A percentile compares a stretch with the other conserved stretches of the same genome.
phyloP scores from a whole-genome alignment of 2,329 filamentous ascomycete species.

The Graphiopsis chlorocephala region DNA sequence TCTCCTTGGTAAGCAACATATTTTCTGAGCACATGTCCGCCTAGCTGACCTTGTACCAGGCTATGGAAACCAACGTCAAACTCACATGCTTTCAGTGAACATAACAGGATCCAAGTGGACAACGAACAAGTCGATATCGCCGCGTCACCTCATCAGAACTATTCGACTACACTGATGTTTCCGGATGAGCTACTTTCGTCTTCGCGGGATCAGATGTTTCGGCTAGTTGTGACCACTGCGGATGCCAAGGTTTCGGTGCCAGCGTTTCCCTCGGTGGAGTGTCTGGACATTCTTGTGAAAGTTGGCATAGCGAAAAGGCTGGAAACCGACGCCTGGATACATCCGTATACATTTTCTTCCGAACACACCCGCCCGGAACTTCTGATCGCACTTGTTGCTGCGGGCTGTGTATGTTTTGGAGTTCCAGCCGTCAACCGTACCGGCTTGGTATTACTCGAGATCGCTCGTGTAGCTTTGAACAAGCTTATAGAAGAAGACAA shows the following conservation, averaged over 20 bases:
- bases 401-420: slow-evolving; percentile 35
- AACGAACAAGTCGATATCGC: slow-evolving; percentile 29
- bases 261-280: slow-evolving; percentile 32
- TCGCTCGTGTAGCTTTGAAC: slow-evolving; percentile 31
- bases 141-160: slow-evolving; percentile 31
- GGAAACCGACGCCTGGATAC: slow-evolving; percentile 36
- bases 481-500: slow-evolving; percentile 32
- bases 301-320: slow-evolving; percentile 34
- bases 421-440: slow-evolving; percentile 33
- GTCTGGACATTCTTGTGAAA: slow-evolving; percentile 33
- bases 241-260: slow-evolving; percentile 29
- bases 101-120: slow-evolving; percentile 29
- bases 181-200: slow-evolving; percentile 24
- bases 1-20: slow-evolving; percentile 16
- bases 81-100: slow-evolving; percentile 33
- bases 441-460: slow-evolving; percentile 32
- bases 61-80: slow-evolving; percentile 31
- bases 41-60: slow-evolving; percentile 16
- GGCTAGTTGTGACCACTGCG: slow-evolving; percentile 32
- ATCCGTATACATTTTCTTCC: slow-evolving; percentile 32
- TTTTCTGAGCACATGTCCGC: neutral
- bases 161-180: slow-evolving; percentile 27
- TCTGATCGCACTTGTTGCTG: slow-evolving; percentile 31
- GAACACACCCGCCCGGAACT: slow-evolving; percentile 29
- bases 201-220: slow-evolving; percentile 32